These are phyloP conservation scores for Parathielavia hyrcaniae DNA, from an alignment of 495 filamentous ascomycete species.

Conservation along the genomic window DNA sequence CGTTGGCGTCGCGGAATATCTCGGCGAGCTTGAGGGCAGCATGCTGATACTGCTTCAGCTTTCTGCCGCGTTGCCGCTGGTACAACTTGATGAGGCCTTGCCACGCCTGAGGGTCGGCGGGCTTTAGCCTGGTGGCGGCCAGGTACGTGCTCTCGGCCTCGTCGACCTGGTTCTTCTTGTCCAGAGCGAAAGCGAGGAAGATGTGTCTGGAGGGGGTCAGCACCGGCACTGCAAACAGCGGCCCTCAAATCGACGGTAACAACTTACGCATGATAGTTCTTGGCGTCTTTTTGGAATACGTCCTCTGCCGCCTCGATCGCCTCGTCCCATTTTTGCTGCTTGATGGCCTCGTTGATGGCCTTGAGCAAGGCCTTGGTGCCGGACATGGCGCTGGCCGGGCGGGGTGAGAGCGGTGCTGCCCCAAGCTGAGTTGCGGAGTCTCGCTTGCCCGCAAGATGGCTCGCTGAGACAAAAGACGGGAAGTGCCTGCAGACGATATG, in stretches of 20 bases:
- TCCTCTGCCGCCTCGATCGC: slow-evolving; percentile 61
- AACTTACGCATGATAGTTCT: slow-evolving; percentile 74
- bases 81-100: slow-evolving; percentile 84
- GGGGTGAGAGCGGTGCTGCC: background rate
- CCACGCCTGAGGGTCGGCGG: slow-evolving; percentile 63
- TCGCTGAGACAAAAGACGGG: too few relatives aligned
- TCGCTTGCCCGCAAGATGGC: too few relatives aligned
- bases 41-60: slow-evolving; percentile 66
- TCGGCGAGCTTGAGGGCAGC: slow-evolving; percentile 66
- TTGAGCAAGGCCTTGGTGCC: slow-evolving; percentile 73
- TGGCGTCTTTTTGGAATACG: slow-evolving; percentile 62
- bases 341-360: slow-evolving; percentile 70
- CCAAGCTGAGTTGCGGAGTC: background rate
- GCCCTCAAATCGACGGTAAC: background rate
- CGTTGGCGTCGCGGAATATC: slow-evolving; percentile 63
- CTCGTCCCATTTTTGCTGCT: slow-evolving; percentile 70
- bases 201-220: slow-evolving; percentile 51
- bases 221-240: too few relatives aligned
- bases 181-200: slow-evolving; percentile 73
- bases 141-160: slow-evolving; percentile 70
- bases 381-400: slow-evolving; percentile 38
- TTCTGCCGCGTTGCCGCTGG: slow-evolving; percentile 62
- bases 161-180: slow-evolving; percentile 62
- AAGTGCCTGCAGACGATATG: too few relatives aligned
- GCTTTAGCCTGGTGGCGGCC: slow-evolving; percentile 57